Evolutionary conservation across 2,329 filamentous ascomycete species (phyloP).

Genomic region (Lachnellula suecica): DNA sequence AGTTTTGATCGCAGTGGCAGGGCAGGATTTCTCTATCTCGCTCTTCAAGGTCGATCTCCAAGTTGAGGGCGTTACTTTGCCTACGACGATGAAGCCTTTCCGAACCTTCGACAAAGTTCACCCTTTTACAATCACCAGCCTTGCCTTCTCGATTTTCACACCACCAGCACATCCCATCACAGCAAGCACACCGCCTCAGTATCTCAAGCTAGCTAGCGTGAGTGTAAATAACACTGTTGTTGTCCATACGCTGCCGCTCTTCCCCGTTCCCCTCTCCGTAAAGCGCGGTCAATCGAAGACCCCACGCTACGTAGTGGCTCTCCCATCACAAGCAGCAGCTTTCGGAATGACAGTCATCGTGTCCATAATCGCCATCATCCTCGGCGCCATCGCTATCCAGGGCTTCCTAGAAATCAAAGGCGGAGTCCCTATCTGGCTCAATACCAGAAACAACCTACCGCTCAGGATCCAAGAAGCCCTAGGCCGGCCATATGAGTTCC

Average conservation of each 20-base stretch:
- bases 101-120: conserved; percentile 55
- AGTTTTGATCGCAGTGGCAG: conserved; percentile 77
- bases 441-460: conserved; percentile 25
- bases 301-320: conserved; percentile 31
- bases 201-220: conserved; percentile 33
- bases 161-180: conserved; percentile 28
- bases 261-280: conserved; percentile 30
- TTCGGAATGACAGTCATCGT: conserved; percentile 21
- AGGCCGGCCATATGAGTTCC: conserved; percentile 26
- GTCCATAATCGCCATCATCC: conserved; percentile 21
- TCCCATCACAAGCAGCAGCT: conserved; percentile 26
- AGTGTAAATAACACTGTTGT: conserved; percentile 34
- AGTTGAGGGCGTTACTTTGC: conserved; percentile 45
- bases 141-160: conserved; percentile 51
- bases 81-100: conserved; percentile 52
- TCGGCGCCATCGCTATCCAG: conserved; percentile 29
- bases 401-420: conserved; percentile 31
- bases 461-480: conserved; percentile 25
- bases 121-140: conserved; percentile 55
- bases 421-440: conserved; percentile 21
- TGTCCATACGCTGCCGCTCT: conserved; percentile 35
- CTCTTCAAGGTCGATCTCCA: conserved; percentile 76
- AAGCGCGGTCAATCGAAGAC: conserved; percentile 29
- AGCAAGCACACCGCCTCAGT: conserved; percentile 28
- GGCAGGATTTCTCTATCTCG: conserved; percentile 75